Percentiles rank a stretch among this genome's conserved stretches.
Conservation (phyloP, 306 rosid genomes). For the Heteromeles arbutifolia region DNA sequence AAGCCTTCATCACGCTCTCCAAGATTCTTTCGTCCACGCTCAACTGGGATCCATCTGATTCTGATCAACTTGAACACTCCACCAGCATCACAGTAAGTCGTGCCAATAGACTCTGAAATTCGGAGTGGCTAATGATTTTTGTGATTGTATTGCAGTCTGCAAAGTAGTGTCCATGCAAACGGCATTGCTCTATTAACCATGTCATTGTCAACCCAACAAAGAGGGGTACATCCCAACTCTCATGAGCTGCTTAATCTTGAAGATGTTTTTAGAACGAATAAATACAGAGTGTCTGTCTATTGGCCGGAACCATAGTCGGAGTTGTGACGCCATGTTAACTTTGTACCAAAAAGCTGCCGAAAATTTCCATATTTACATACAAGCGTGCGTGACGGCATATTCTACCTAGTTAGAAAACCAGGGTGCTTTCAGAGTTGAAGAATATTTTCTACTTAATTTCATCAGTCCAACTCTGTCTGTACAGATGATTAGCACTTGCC, state of each 20-base stretch:
- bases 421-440: background rate
- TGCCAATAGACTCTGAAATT: constrained; percentile 11
- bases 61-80: constrained; percentile 42
- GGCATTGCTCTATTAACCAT: no score
- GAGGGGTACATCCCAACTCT: no score
- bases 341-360: background rate
- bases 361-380: background rate
- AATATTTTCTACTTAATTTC: background rate
- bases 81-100: constrained; percentile 38
- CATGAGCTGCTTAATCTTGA: no score
- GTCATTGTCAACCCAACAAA: no score
- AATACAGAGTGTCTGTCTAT: no score
- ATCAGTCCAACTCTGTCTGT: background rate
- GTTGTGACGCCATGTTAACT: no score
- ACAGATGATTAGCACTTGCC: background rate
- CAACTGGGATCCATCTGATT: constrained; percentile 69
- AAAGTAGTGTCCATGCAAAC: no score
- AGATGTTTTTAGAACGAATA: no score
- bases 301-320: background rate
- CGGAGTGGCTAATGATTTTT: no score
- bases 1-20: constrained; percentile 43
- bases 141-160: no score
- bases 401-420: background rate
- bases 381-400: background rate
- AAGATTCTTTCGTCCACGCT: constrained; percentile 54